Evolutionary conservation across 108 stramenopile species (phyloP).

Genomic region (Pseudonitzschia multiseries): DNA sequence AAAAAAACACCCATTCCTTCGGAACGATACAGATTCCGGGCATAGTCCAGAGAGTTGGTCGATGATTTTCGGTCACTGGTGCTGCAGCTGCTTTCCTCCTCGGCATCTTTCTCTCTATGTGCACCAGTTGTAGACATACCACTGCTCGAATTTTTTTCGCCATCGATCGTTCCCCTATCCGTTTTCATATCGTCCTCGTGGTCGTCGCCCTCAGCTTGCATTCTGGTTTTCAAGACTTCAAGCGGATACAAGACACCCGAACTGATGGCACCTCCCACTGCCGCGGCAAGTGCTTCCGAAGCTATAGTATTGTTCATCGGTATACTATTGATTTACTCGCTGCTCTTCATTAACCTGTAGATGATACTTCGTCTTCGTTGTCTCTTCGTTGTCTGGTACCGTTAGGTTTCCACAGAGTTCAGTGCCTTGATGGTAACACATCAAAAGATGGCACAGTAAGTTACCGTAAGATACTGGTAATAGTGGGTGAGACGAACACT

Average conservation of each 20-base stretch:
- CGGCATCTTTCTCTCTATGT: not conserved
- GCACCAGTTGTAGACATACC: not conserved
- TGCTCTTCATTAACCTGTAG: too few relatives aligned
- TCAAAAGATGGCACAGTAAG: too few relatives aligned
- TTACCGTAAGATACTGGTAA: too few relatives aligned
- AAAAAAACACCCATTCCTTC: conserved; percentile 62
- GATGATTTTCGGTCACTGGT: not conserved
- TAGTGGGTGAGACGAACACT: too few relatives aligned
- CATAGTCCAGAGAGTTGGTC: conserved; percentile 52
- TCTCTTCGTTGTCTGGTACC: too few relatives aligned
- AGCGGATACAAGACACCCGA: conserved; percentile 74
- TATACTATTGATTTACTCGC: not conserved
- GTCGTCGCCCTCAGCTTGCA: conserved; percentile 61
- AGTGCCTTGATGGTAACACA: too few relatives aligned
- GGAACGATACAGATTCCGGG: conserved; percentile 53
- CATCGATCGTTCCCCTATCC: not conserved
- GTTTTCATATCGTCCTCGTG: conserved; percentile 22
- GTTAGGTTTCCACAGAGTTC: too few relatives aligned
- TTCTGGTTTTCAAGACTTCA: conserved; percentile 82
- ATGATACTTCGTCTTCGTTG: too few relatives aligned
- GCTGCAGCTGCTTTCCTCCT: not conserved
- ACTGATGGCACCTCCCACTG: conserved; percentile 70
- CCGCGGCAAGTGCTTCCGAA: conserved; percentile 65
- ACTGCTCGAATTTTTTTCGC: not conserved
- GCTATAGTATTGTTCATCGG: conserved; percentile 41